A percentile compares a stretch with the other conserved stretches of the same genome.
Evolutionary conservation across 768 basidiomycete species (phyloP).

Genomic region (Crepidotus variabilis): DNA sequence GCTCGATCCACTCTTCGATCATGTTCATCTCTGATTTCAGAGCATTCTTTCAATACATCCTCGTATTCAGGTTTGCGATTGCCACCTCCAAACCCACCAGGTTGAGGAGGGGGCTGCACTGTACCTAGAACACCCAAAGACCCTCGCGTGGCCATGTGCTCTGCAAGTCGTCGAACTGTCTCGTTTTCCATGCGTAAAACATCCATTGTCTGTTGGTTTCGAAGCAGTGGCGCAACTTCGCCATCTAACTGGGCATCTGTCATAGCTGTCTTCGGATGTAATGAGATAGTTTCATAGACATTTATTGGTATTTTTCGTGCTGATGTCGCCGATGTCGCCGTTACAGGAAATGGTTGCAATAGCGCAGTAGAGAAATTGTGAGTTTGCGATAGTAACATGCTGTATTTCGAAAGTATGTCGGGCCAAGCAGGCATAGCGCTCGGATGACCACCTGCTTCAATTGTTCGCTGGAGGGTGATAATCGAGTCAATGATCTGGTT

Average conservation of each 20-base stretch:
- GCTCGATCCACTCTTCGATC: constrained; percentile 76
- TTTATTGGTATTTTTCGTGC: constrained; percentile 29
- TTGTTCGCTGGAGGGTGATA: constrained; percentile 54
- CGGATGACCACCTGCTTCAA: constrained; percentile 55
- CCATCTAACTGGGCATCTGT: constrained; percentile 68
- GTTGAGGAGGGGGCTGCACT: constrained; percentile 21
- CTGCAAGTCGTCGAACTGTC: constrained; percentile 64
- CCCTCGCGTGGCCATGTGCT: constrained; percentile 61
- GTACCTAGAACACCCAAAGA: constrained; percentile 46
- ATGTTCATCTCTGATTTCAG: constrained; percentile 63
- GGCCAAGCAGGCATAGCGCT: constrained; percentile 79
- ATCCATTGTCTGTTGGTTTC: constrained; percentile 77
- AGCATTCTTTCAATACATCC: constrained; percentile 65
- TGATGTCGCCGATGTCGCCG: constrained; percentile 13
- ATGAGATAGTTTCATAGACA: constrained; percentile 59
- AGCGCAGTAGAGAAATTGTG: constrained; percentile 72
- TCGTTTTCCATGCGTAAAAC: constrained; percentile 70
- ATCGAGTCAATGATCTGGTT: constrained; percentile 80
- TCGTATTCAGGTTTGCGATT: constrained; percentile 48
- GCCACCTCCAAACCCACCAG: constrained; percentile 23
- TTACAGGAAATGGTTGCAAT: constrained; percentile 31
- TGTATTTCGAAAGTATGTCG: constrained; percentile 84
- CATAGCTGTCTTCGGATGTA: constrained; percentile 60
- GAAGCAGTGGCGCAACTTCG: constrained; percentile 68
- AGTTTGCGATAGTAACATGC: constrained; percentile 77